phyloP scores from a whole-genome alignment of 129 eudicot genomes.

The Kitagawia praeruptora region DNA sequence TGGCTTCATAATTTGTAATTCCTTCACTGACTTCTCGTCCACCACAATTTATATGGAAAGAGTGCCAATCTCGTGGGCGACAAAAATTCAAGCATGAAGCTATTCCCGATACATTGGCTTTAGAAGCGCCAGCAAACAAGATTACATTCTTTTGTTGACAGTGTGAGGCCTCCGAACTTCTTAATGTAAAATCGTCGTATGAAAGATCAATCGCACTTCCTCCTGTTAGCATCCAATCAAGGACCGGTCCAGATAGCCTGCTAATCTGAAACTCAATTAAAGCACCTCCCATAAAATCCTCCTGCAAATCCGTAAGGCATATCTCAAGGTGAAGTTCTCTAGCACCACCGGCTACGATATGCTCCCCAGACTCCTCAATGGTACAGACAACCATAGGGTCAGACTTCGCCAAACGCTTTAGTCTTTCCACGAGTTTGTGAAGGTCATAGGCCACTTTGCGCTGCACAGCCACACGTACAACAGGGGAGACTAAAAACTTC shows the following conservation, averaged over 20 bases:
- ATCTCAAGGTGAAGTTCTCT: slow-evolving; percentile 42
- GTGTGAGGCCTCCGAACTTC: slow-evolving; percentile 6
- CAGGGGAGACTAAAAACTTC: slow-evolving; percentile 34
- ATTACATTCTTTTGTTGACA: slow-evolving; percentile 30
- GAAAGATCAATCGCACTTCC: slow-evolving; percentile 36
- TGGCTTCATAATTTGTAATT: slow-evolving; percentile 33
- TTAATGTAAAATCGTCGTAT: slow-evolving; percentile 31
- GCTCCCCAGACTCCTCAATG: slow-evolving; percentile 30
- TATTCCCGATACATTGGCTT: slow-evolving; percentile 16
- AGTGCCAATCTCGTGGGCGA: slow-evolving; percentile 17
- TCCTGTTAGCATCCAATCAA: slow-evolving; percentile 33
- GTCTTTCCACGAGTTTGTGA: slow-evolving; percentile 33
- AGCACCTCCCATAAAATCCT: slow-evolving; percentile 37
- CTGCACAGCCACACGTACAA: slow-evolving; percentile 48
- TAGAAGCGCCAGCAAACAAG: slow-evolving; percentile 21
- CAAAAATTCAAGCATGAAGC: slow-evolving; percentile 26
- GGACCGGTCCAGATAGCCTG: slow-evolving; percentile 38
- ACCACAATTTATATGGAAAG: slow-evolving; percentile 71
- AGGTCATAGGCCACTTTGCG: slow-evolving; percentile 39
- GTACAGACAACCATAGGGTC: slow-evolving; percentile 42
- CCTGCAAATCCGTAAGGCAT: slow-evolving; percentile 33
- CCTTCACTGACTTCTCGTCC: slow-evolving; percentile 29
- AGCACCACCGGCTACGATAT: slow-evolving; percentile 34
- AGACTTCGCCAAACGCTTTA: slow-evolving; percentile 28
- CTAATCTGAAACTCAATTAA: too few species aligned